Conservation (phyloP, 352 stramenopile genomes). For the Globisporangium nodosum region DNA sequence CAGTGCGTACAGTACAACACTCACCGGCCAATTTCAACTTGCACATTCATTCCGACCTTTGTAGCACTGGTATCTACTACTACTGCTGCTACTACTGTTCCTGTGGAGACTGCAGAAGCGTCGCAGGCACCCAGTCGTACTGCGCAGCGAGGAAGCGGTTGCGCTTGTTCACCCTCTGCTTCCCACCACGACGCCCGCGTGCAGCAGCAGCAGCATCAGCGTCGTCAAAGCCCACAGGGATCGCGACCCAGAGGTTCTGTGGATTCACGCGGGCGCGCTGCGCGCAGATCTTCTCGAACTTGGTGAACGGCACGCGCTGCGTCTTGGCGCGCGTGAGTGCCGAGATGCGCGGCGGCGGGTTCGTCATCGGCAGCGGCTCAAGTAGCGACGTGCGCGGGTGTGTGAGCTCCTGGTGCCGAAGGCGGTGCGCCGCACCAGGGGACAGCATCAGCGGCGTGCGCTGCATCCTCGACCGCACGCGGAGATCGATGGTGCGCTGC, state of each 20-base stretch:
- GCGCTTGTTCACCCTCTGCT: conserved; percentile 8
- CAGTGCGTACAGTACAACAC: too few species aligned
- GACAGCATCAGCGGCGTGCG: conserved; percentile 19
- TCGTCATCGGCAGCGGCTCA: conserved; percentile 29
- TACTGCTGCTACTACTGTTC: background rate
- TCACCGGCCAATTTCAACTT: background rate
- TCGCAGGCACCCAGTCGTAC: conserved; percentile 58
- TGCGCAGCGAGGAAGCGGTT: conserved; percentile 25
- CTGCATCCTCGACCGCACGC: conserved; percentile 26
- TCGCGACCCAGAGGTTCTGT: conserved; percentile 55
- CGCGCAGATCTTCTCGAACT: conserved; percentile 41
- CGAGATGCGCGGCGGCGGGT: conserved; percentile 24
- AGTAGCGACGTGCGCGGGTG: conserved; percentile 21
- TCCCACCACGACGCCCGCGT: conserved; percentile 11
- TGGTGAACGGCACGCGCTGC: conserved; percentile 34
- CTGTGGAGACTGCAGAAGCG: conserved; percentile 21
- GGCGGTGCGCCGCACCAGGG: conserved; percentile 1
- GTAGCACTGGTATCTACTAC: background rate
- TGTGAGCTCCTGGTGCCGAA: conserved; percentile 4
- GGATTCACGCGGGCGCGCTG: conserved; percentile 42
- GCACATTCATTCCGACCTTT: background rate
- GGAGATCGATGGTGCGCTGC: conserved; percentile 15
- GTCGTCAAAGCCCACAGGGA: conserved; percentile 27
- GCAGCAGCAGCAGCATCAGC: conserved; percentile 2
- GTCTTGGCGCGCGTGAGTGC: conserved; percentile 24